Evolutionary conservation across 1,284 basidiomycete species (phyloP), one percentile per base, ranked within the genome.

Genomic region (Coriolopsis trogii): DNA sequence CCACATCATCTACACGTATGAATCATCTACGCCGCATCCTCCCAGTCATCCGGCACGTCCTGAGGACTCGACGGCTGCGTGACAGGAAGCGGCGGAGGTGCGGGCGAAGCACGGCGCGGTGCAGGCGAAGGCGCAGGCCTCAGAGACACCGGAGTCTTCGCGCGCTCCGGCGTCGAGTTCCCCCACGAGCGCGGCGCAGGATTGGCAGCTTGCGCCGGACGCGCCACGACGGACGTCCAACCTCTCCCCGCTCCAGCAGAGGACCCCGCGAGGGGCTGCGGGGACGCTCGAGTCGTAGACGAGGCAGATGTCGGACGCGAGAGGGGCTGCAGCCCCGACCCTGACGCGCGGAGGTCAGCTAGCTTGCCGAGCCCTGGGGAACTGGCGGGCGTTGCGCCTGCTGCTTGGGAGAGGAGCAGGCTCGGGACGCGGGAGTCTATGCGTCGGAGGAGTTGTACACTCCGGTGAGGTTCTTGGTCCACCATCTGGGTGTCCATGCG

Each of bases 401-500:
- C 63, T 26, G 67, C 61, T 4, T 72, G 63, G 1, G 89, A 91
- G 4, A 95, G 77, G 3, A 86, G 72, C 0, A 90, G 89, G 1
- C 64, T 67, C 0, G 93, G 92, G 2, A 91, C 72, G 18, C 91
- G 83, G 0, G 91, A 88, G 67, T 95, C 93, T 40, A 93, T 71
- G 20, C 91, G 81, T 9, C 91, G 80, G 38, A 91, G 75, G 45
- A 95, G 81, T 66, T 92, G 87, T 1, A 95, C 89, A 58, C 90
- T 76, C 31, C 80, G 76, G 64, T 90, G 78, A 0, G 93, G 93
- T 61, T 94, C 93, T 61, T 88, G 87, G 66, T 95, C 93, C 20
- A 95, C 82, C 75, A 93, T 82, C 62, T 89, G 82, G 0, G 85
- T 83, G 57, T 89, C 88, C 67, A 94, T 83, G n/a, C 89, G 78